Conservation (phyloP, 2,329 filamentous ascomycete genomes). For the Venturiaceae sp. region DNA sequence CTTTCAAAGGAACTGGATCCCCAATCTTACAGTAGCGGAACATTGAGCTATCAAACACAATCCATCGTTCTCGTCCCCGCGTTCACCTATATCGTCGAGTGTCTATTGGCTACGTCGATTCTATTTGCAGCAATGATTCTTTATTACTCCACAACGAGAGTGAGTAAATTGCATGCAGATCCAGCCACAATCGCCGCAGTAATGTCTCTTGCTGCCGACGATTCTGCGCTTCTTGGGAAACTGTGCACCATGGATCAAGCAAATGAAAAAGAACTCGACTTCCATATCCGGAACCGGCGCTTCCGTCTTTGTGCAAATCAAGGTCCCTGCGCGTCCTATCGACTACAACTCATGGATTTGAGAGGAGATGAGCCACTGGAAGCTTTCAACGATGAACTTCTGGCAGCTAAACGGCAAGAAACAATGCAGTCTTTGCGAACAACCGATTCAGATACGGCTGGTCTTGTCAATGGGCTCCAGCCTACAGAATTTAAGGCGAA, state of each 20-base stretch:
- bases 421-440: not conserved
- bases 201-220: constrained; percentile 23
- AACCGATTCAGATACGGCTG: not conserved
- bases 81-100: constrained; percentile 28
- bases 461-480: constrained; percentile 15
- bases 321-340: not conserved
- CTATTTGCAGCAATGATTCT: constrained; percentile 17
- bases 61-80: constrained; percentile 27
- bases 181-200: constrained; percentile 26
- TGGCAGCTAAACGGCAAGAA: not conserved
- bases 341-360: not conserved
- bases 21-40: constrained; percentile 12
- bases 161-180: constrained; percentile 18
- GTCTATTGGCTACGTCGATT: constrained; percentile 19
- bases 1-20: constrained; percentile 11
- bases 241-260: constrained; percentile 18
- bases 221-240: constrained; percentile 14
- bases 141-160: constrained; percentile 14
- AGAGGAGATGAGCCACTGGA: not conserved
- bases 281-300: not conserved
- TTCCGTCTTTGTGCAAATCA: not conserved
- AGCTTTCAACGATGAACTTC: not conserved
- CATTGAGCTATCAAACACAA: constrained; percentile 15
- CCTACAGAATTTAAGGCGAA: constrained; percentile 16
- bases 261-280: constrained; percentile 12